Percentiles rank a stretch among this genome's conserved stretches.
These are phyloP conservation scores for Pisolithus microcarpus DNA, from an alignment of 768 basidiomycete species.

Conservation along the genomic window DNA sequence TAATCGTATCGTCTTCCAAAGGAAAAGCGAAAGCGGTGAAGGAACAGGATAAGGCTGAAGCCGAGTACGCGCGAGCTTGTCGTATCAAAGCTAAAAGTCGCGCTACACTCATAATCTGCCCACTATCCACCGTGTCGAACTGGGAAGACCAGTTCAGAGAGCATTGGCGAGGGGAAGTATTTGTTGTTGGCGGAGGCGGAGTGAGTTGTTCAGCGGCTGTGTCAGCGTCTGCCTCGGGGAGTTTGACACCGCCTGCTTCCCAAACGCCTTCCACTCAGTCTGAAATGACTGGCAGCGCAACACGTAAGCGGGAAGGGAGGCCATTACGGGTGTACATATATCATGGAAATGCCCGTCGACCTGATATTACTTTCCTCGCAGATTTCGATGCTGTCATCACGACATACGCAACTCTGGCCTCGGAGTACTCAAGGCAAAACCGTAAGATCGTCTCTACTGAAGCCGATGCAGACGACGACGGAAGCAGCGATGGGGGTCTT, in stretches of 20 bases:
- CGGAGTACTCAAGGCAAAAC: slow-evolving; percentile 88
- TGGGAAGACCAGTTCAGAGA: slow-evolving; percentile 99
- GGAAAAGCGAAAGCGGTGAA: slow-evolving; percentile 61
- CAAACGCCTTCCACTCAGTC: slow-evolving; percentile 28
- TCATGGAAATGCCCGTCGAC: slow-evolving; percentile 83
- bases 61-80: slow-evolving; percentile 59
- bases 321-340: slow-evolving; percentile 88
- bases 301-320: slow-evolving; percentile 37
- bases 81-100: slow-evolving; percentile 79
- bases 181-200: slow-evolving; percentile 72
- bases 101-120: slow-evolving; percentile 94
- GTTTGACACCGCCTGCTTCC: slow-evolving; percentile 31
- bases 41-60: slow-evolving; percentile 63
- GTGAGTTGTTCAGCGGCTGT: slow-evolving; percentile 24
- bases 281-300: slow-evolving; percentile 16
- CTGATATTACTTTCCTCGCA: slow-evolving; percentile 80
- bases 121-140: slow-evolving; percentile 92
- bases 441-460: slow-evolving; percentile 52
- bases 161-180: slow-evolving; percentile 88
- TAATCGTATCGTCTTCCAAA: slow-evolving; percentile 36
- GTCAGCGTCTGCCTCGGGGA: slow-evolving; percentile 28
- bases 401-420: slow-evolving; percentile 91
- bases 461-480: slow-evolving; percentile 62
- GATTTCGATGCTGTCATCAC: slow-evolving; percentile 98
- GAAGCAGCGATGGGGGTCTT: slow-evolving; percentile 55